Evolutionary conservation across 345 rosid species (phyloP).

Genomic region (Excoecaria agallocha): DNA sequence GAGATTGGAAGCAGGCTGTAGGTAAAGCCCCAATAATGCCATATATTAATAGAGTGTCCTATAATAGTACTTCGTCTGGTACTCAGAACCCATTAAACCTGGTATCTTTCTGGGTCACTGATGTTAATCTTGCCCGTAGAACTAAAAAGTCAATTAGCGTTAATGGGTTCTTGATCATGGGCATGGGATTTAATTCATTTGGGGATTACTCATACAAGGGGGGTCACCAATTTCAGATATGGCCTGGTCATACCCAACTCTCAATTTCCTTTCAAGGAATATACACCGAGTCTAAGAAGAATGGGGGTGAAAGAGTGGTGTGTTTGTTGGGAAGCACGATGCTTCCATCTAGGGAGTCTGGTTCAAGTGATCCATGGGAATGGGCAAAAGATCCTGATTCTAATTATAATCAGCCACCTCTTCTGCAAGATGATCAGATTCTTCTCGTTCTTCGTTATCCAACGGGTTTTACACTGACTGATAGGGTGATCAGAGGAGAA

Average conservation of each 20-base stretch:
- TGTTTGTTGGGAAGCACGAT: slow-evolving; percentile 79
- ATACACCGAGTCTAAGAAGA: slow-evolving; percentile 51
- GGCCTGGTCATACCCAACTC: slow-evolving; percentile 64
- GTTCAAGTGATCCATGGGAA: slow-evolving; percentile 63
- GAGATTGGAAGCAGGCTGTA: slow-evolving; percentile 68
- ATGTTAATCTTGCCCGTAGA: slow-evolving; percentile 51
- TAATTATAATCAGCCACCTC: slow-evolving; percentile 46
- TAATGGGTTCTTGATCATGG: slow-evolving; percentile 55
- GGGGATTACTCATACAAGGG: slow-evolving; percentile 40
- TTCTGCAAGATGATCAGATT: slow-evolving; percentile 79
- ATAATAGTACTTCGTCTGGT: slow-evolving; percentile 18
- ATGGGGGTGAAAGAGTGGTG: slow-evolving; percentile 58
- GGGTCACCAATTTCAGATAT: slow-evolving; percentile 55
- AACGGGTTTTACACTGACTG: slow-evolving; percentile 49
- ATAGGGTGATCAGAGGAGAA: slow-evolving; percentile 55
- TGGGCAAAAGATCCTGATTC: slow-evolving; percentile 55
- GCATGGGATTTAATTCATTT: slow-evolving; percentile 48
- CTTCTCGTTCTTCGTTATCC: slow-evolving; percentile 59
- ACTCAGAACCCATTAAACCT: slow-evolving; percentile 38
- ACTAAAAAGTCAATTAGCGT: slow-evolving; percentile 49
- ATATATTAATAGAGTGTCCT: slow-evolving; percentile 40
- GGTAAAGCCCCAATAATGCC: slow-evolving; percentile 72
- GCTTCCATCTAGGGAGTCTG: slow-evolving; percentile 72
- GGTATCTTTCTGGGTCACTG: slow-evolving; percentile 59
- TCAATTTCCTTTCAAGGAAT: slow-evolving; percentile 63